Conservation (phyloP, 2,329 filamentous ascomycete genomes). For the Dactylellina sp. region DNA sequence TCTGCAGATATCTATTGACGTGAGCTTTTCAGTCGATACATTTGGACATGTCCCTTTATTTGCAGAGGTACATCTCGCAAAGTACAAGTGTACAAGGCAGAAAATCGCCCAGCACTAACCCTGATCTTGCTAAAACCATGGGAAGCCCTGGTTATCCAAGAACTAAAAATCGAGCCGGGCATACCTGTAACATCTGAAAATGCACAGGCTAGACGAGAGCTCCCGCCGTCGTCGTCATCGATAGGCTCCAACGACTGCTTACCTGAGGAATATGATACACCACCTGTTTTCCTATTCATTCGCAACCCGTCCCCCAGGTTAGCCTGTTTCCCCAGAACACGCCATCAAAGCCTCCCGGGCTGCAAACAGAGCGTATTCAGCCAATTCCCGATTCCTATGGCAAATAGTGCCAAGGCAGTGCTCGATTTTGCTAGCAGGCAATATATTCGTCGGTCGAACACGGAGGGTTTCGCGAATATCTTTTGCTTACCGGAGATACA, state of each 20-base stretch:
- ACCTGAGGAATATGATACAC: constrained; percentile 69
- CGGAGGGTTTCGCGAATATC: constrained; percentile 34
- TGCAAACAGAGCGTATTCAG: constrained; percentile 36
- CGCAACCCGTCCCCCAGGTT: constrained; percentile 27
- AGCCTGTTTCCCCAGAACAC: constrained; percentile 38
- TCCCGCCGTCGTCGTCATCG: constrained; percentile 32
- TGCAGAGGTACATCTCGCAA: constrained; percentile 38
- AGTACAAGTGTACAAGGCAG: constrained; percentile 17
- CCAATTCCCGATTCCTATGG: constrained; percentile 33
- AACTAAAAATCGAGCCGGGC: constrained; percentile 35
- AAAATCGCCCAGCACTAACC: constrained; percentile 16
- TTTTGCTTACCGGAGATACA: constrained; percentile 67
- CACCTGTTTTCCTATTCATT: constrained; percentile 69
- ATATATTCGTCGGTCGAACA: constrained; percentile 42
- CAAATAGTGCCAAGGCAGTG: neutral
- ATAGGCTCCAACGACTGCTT: constrained; percentile 26
- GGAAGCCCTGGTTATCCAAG: constrained; percentile 50
- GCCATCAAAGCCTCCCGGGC: constrained; percentile 14
- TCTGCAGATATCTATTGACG: constrained; percentile 17
- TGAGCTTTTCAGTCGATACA: constrained; percentile 21
- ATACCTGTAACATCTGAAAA: constrained; percentile 42
- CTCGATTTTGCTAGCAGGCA: neutral
- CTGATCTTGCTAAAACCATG: constrained; percentile 41
- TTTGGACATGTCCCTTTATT: constrained; percentile 40
- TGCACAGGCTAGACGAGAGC: constrained; percentile 56